Base-by-base conservation (phyloP, 2,329 filamentous ascomycete species). In the Plectosphaerella sp. region DNA sequence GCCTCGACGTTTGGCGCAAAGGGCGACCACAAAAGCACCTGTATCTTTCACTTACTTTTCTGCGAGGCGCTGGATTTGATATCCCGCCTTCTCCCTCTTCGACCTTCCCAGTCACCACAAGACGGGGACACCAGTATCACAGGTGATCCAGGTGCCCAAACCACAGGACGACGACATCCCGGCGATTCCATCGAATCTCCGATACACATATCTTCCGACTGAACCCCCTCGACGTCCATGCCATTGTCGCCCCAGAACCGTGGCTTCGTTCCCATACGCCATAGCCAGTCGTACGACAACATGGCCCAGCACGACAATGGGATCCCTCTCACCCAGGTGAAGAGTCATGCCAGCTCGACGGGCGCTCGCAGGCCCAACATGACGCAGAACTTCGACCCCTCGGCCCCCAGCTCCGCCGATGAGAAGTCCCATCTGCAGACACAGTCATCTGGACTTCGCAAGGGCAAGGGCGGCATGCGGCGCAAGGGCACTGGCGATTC, bases 311-410 rank as follows among this genome's bases (percentile, higher is more conserved):
- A 62, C 51, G 61, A 70, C 41, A 18, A 18, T 7, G 41, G 41
- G 5, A 85, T 85, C 46, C 80, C 80, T 18, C 75, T 86, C 52
- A 74, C 74, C 14, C 69, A 72, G 45, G 77, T 87, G 57, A 74
- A 72, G 62, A 84, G 79, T 65, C 76, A 74, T 58, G 74, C 72
- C 55, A 81, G 76, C 58, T 75, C 74, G 7, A 78, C 75, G 3
- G 82, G 83, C 43, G 75, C 76, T 49, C 71, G 79, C 54, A 79
- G 75, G 64, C 64, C 69, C 22, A 70, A 67, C 37, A 72, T 74
- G 58, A 69, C 64, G 54, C 58, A 65, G 50, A 63, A 62, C 45
- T 66, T 66, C 47, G 61, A 60, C 52, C 68, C 70, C n/a, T 65
- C 62, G 53, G 62, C 64, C 24, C 57, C 58, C 8, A 53, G 3